Evolutionary conservation across 2,329 filamentous ascomycete species (phyloP), one percentile per base, ranked within the genome.

Genomic region (Alternaria gansuensis): DNA sequence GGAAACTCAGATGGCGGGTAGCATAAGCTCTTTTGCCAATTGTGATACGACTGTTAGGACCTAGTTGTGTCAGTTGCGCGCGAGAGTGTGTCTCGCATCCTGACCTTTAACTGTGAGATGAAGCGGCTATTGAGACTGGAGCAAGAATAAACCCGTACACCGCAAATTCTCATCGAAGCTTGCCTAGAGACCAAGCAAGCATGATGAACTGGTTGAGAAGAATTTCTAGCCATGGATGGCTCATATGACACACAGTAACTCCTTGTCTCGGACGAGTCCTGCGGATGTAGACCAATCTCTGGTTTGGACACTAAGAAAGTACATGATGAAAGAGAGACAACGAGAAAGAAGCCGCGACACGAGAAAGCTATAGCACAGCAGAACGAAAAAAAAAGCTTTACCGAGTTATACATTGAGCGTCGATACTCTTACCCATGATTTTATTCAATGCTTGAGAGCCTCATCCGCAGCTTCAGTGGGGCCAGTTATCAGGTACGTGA

Each of bases 121-220:
- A 28, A 34, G 44, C 23, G 28, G 44, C 11, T 9, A 34, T 29
- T 24, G 24, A 28, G 28, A 24, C 24, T 9, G 24, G 24, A 29
- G 24, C 40, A 44, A 14, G 44, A n/a, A 23, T 29, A 46, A 46
- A 33, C 29, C 11, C 44, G 24, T 8, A 46, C 17, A 46, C 21
- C 44, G 11, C 4, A 46, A 13, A 3, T 46, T 31, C 44, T 24
- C 11, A 33, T 5, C 13, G 29, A 23, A 5, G 6, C 10, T n/a
- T 6, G 17, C n/a, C 9, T 14, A 0, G 8, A 2, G 14, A 13
- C 4, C 21, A 48, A 24, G 4, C 11, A 3, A n/a, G 3, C 29
- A 10, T 24, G 1, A 31, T 0, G 17, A 23, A 1, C 1, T 14
- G n/a, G 2, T 33, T 13, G 29, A 46, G 0, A 1, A 24, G 17